Evolutionary conservation across 306 rosid genomes (phyloP).

Genomic region (Cyclanthera cordifolia): DNA sequence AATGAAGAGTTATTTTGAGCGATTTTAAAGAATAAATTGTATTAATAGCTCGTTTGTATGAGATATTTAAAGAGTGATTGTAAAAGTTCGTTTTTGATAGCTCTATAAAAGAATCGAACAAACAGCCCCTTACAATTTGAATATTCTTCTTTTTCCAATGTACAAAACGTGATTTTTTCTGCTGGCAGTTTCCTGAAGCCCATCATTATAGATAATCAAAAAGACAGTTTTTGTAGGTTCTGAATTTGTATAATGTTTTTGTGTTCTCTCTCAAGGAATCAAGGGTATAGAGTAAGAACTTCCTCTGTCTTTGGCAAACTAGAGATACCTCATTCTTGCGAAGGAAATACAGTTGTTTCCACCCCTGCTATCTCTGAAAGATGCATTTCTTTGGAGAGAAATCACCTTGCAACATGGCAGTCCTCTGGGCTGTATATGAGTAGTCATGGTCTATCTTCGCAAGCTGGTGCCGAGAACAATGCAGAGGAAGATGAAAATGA

Average conservation of each 20-base stretch:
- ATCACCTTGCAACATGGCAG: slow-evolving; percentile 22
- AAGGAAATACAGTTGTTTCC: slow-evolving; percentile 16
- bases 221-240: neutral
- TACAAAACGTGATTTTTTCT: neutral
- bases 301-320: slow-evolving; percentile 27
- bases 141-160: neutral
- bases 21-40: no score
- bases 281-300: slow-evolving; percentile 25
- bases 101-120: no score
- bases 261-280: slow-evolving; percentile 34
- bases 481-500: slow-evolving; percentile 45
- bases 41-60: no score
- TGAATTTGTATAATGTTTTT: neutral
- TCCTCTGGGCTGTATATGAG: slow-evolving; percentile 22
- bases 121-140: neutral
- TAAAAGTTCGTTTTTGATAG: no score
- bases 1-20: no score
- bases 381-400: slow-evolving; percentile 10
- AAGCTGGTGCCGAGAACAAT: slow-evolving; percentile 49
- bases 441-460: slow-evolving; percentile 48
- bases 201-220: neutral
- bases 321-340: slow-evolving; percentile 16
- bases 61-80: no score
- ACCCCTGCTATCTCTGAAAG: slow-evolving; percentile 6
- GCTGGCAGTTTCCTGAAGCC: neutral